Evolutionary conservation across 2,329 filamentous ascomycete species (phyloP).

Genomic region (Pleomassaria siparia): DNA sequence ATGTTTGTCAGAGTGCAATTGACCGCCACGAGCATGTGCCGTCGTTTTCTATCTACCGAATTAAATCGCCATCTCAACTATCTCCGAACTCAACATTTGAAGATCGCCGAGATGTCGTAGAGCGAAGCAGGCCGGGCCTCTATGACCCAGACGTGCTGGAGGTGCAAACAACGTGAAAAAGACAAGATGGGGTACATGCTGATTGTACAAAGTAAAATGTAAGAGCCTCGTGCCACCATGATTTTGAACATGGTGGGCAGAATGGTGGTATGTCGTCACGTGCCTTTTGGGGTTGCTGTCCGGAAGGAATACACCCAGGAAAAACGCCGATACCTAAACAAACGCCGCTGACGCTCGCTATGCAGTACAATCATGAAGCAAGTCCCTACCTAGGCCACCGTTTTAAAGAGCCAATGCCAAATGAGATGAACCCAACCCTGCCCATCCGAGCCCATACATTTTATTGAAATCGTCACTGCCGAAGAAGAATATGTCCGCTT

Average conservation of each 20-base stretch:
- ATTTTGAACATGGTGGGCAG: slow-evolving; percentile 13
- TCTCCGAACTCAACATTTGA: not conserved
- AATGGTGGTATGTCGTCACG: slow-evolving; percentile 18
- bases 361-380: slow-evolving; percentile 32
- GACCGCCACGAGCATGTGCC: not conserved
- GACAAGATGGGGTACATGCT: not conserved
- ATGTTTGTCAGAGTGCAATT: not conserved
- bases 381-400: slow-evolving; percentile 7
- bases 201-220: not conserved
- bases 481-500: not conserved
- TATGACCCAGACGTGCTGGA: not conserved
- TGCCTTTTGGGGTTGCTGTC: slow-evolving; percentile 28
- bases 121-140: not conserved
- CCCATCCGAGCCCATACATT: slow-evolving; percentile 11
- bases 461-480: slow-evolving; percentile 1
- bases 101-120: not conserved
- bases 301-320: slow-evolving; percentile 9
- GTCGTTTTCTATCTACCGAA: not conserved
- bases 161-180: not conserved
- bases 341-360: slow-evolving; percentile 40
- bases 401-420: not conserved
- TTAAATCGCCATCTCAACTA: not conserved
- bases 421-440: slow-evolving; percentile 10
- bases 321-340: slow-evolving; percentile 21
- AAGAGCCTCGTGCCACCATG: slow-evolving; percentile 23